Conservation (phyloP, 345 rosid species). For the Boechera retrofracta region DNA sequence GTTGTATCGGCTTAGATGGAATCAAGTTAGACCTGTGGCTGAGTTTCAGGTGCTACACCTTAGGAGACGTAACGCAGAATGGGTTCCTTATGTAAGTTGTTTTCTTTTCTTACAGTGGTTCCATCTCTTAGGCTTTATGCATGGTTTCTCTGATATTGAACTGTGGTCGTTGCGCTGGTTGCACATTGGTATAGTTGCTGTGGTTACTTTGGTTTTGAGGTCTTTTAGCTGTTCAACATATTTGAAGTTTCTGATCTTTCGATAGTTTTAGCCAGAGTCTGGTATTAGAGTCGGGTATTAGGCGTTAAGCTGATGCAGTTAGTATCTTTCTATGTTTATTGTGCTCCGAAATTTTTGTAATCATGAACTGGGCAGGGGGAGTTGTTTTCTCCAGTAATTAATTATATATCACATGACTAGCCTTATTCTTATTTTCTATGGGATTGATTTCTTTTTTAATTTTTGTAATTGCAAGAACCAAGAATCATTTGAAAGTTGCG, state of each 20-base stretch:
- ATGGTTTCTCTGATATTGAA: background rate
- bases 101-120: slow-evolving; percentile 31
- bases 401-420: background rate
- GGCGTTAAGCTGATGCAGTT: slow-evolving; percentile 8
- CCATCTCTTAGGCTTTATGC: slow-evolving; percentile 41
- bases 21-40: slow-evolving; percentile 61
- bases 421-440: slow-evolving; percentile 21
- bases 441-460: background rate
- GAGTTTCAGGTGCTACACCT: slow-evolving; percentile 91
- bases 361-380: background rate
- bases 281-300: background rate
- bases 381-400: background rate
- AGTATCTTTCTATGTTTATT: background rate
- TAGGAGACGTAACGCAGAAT: slow-evolving; percentile 69
- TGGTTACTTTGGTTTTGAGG: slow-evolving; percentile 16
- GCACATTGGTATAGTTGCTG: slow-evolving; percentile 4
- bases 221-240: slow-evolving; percentile 2
- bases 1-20: slow-evolving; percentile 79
- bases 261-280: background rate
- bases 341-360: background rate
- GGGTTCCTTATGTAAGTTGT: slow-evolving; percentile 81
- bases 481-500: slow-evolving; percentile 19
- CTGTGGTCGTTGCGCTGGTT: background rate
- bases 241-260: background rate
- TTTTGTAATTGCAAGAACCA: slow-evolving; percentile 9